Evolutionary conservation across 169 alveolate species (phyloP).

Genomic region (Eimeria sp.): DNA sequence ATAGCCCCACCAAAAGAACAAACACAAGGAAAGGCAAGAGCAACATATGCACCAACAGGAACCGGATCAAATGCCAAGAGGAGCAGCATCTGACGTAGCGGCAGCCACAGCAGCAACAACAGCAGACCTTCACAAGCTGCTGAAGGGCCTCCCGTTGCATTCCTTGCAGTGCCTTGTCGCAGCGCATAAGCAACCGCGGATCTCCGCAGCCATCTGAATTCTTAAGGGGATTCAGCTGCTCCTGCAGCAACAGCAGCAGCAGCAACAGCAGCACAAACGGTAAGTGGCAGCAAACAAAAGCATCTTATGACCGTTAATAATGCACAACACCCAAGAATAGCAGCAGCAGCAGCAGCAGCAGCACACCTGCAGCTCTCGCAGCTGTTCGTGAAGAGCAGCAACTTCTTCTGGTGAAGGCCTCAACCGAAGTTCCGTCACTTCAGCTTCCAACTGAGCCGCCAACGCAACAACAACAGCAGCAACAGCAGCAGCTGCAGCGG

Average conservation of each 20-base stretch:
- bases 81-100: background rate
- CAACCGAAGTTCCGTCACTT: slow-evolving; percentile 45
- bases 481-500: background rate
- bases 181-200: slow-evolving; percentile 62
- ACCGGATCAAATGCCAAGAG: background rate
- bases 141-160: slow-evolving; percentile 65
- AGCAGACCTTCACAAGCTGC: slow-evolving; percentile 67
- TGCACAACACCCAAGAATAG: background rate
- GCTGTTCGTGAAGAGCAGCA: slow-evolving; percentile 22
- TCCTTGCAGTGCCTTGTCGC: slow-evolving; percentile 65
- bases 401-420: slow-evolving; percentile 53
- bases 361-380: slow-evolving; percentile 57
- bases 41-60: slow-evolving; percentile 6
- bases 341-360: slow-evolving; percentile 59
- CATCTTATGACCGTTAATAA: background rate
- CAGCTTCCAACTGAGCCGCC: slow-evolving; percentile 48
- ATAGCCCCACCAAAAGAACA: background rate
- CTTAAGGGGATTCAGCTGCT: slow-evolving; percentile 62
- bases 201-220: slow-evolving; percentile 38
- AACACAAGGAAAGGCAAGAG: background rate
- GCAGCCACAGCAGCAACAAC: slow-evolving; percentile 53
- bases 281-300: background rate
- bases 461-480: slow-evolving; percentile 8
- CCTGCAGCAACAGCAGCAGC: slow-evolving; percentile 68
- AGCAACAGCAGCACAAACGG: background rate